A percentile compares a stretch with the other conserved stretches of the same genome.
phyloP scores from a whole-genome alignment of 2,329 filamentous ascomycete species.

The Phaeosphaeria sp. region DNA sequence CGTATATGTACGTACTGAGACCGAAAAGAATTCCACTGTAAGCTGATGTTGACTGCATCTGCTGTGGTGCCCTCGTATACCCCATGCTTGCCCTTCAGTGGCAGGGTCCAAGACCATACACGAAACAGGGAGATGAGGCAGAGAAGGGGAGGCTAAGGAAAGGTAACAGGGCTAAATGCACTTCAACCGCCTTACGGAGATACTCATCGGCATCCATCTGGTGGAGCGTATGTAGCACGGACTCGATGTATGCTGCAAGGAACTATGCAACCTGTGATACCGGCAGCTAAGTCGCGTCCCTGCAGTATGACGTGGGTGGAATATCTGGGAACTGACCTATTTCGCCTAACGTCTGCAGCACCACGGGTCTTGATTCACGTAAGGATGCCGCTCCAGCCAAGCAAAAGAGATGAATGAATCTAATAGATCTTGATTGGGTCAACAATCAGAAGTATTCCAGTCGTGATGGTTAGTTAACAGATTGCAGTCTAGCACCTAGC shows the following conservation, averaged over 20 bases:
- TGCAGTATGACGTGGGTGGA: conserved; percentile 7
- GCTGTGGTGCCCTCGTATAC: neutral
- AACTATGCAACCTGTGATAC: neutral
- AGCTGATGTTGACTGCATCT: neutral
- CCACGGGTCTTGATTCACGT: too few relatives aligned
- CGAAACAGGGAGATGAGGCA: neutral
- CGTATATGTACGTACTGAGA: neutral
- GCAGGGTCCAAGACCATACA: neutral
- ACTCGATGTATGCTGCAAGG: conserved; percentile 1
- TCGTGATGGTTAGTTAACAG: too few relatives aligned
- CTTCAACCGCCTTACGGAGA: neutral
- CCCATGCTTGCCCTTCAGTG: neutral
- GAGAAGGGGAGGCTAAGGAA: neutral
- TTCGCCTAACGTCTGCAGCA: too few relatives aligned
- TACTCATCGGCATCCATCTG: neutral
- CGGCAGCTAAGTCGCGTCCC: neutral
- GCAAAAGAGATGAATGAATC: too few relatives aligned
- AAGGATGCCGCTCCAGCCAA: too few relatives aligned
- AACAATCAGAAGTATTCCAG: too few relatives aligned
- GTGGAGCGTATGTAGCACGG: neutral
- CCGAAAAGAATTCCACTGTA: neutral
- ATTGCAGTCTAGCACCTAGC: too few relatives aligned
- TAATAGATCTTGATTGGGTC: too few relatives aligned
- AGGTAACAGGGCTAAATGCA: neutral
- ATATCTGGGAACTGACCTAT: too few relatives aligned